Base-by-base conservation (phyloP, 805 yeast genomes). In the Yamadazyma philogaea region DNA sequence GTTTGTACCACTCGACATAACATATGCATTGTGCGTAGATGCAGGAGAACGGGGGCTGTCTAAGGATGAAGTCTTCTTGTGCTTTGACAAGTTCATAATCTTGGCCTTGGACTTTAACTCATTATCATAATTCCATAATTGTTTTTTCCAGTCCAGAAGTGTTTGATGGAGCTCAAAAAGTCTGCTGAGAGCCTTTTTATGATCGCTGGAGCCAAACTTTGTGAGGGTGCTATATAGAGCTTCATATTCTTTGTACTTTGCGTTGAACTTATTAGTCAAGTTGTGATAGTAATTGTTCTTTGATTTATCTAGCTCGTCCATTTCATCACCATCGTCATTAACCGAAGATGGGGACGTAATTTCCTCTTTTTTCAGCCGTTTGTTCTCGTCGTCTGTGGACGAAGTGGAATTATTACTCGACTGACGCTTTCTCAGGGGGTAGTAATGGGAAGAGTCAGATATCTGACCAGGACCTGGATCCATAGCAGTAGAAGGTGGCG, bases 71-170 rank as follows among this genome's bases (percentile, higher is more conserved):
- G 34, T 18, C 30, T 40, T 66, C 40, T 66, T 64, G 52, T 68
- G 72, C 48, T 64, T 64, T n/a, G 64, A 56, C 32, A 68, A 55
- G 30, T 54, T 55, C 72, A 65, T 66, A 39, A 68, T 61, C 10
- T 59, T 53, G 24, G 57, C 49, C 40, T 64, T 65, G 47, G 56
- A 50, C 47, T 55, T 64, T 35, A 51, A 51, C 36, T 65, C 68
- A 37, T 59, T 56, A 44, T 67, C 66, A 39, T 51, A 59, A 37
- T 72, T 76, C 82, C 82, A 78, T 15, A 80, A 62, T 50, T 72
- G 66, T 45, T 66, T 68, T 56, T 80, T 80, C 83, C 83, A 78
- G 31, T 69, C 68, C 15, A 75, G 68, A 39, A 81, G 59, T 32
- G 68, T 66, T 24, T 69, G 70, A 56, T 80, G 85, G 59, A 80